phyloP scores from a whole-genome alignment of 371 early-diverging fungal species.

The Mucor sp. region DNA sequence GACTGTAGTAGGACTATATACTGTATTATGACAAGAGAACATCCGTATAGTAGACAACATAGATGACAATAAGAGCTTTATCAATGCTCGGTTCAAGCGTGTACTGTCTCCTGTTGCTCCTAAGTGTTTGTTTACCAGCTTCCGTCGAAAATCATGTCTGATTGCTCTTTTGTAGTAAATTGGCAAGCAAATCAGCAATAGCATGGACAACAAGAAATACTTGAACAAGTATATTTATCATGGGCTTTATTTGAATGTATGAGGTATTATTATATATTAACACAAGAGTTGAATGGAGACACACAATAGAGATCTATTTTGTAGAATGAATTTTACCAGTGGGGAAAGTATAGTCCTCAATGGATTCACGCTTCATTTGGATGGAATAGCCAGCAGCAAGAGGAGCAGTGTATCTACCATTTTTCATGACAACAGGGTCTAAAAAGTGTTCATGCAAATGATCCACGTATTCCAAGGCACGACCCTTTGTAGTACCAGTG shows the following conservation, averaged over 20 bases:
- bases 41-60: too few relatives aligned
- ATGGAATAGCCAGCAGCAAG: constrained; percentile 50
- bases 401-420: constrained; percentile 45
- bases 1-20: too few relatives aligned
- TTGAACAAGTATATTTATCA: too few relatives aligned
- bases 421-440: constrained; percentile 46
- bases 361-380: constrained; percentile 52
- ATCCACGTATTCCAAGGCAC: constrained; percentile 53
- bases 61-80: too few relatives aligned
- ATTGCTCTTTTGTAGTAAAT: too few relatives aligned
- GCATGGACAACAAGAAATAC: too few relatives aligned
- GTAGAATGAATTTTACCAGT: constrained; percentile 37
- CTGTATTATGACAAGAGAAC: too few relatives aligned
- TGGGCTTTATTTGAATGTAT: neutral
- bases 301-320: neutral
- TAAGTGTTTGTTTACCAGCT: too few relatives aligned
- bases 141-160: too few relatives aligned
- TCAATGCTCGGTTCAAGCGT: too few relatives aligned
- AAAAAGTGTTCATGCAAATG: constrained; percentile 55
- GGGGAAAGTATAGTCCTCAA: constrained; percentile 52
- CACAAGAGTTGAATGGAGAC: neutral
- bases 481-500: constrained; percentile 45
- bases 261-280: neutral
- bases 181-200: too few relatives aligned
- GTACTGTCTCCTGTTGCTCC: too few relatives aligned